Percentiles rank a stretch among this genome's conserved stretches.
Evolutionary conservation across 306 rosid genomes (phyloP).

Genomic region (Medicago lupulina): DNA sequence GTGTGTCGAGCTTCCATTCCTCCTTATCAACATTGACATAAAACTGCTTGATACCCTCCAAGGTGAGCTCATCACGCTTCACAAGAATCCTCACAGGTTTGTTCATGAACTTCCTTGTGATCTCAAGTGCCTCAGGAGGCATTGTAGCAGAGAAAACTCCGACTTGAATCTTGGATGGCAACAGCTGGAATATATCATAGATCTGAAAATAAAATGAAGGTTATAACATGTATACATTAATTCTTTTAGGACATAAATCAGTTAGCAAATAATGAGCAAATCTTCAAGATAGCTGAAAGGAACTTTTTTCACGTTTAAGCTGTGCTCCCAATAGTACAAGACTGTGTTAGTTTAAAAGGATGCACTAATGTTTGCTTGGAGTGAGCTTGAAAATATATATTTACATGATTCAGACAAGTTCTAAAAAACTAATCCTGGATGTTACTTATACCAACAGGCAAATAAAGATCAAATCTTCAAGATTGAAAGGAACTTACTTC

Average conservation of each 20-base stretch:
- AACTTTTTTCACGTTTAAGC: background rate
- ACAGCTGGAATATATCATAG: constrained; percentile 83
- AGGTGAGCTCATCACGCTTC: constrained; percentile 88
- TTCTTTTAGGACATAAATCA: background rate
- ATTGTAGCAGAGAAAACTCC: constrained; percentile 89
- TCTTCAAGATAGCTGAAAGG: background rate
- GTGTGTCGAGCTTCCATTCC: constrained; percentile 82
- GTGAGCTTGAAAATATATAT: background rate
- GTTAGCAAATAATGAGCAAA: background rate
- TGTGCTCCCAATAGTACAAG: background rate
- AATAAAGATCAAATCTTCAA: background rate
- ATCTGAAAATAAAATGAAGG: constrained; percentile 52
- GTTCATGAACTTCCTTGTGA: constrained; percentile 87
- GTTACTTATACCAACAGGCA: background rate
- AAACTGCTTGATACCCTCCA: constrained; percentile 82
- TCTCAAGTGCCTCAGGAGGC: constrained; percentile 93
- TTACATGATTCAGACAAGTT: background rate
- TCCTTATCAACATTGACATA: constrained; percentile 81
- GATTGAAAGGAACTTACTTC: background rate
- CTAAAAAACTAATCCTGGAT: background rate
- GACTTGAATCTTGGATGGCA: constrained; percentile 77
- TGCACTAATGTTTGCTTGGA: background rate
- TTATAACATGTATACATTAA: constrained; percentile 1
- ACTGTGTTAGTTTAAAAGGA: background rate
- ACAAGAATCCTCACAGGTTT: constrained; percentile 89